These are phyloP conservation scores for Diutina mesorugosa DNA, from an alignment of 1,139 yeast species.

Conservation along the genomic window DNA sequence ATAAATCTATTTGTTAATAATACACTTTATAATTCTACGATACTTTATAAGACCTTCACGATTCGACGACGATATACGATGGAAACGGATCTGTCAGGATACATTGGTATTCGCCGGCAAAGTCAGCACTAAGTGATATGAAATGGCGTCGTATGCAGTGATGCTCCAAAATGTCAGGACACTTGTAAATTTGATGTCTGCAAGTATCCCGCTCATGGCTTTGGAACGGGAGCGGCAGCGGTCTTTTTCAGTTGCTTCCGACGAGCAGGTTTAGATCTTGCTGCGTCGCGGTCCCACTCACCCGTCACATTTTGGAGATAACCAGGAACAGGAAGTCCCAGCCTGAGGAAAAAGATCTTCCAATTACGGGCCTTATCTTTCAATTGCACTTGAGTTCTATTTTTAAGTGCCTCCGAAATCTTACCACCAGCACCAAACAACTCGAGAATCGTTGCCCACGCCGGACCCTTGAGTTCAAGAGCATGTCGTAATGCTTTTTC, in stretches of 20 bases:
- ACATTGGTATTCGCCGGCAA: too few species aligned
- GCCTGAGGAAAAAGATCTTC: conserved; percentile 74
- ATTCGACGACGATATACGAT: too few species aligned
- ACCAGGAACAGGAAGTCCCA: conserved; percentile 60
- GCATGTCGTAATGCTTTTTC: conserved; percentile 80
- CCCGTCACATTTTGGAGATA: conserved; percentile 81
- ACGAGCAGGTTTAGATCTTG: conserved; percentile 12
- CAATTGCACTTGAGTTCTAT: conserved; percentile 79
- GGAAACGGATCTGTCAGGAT: too few species aligned
- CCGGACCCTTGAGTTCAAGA: conserved; percentile 74
- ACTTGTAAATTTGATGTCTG: too few species aligned
- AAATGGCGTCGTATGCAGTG: too few species aligned
- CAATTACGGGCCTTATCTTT: conserved; percentile 94
- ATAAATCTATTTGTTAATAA: too few species aligned
- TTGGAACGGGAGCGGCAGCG: conserved; percentile 29
- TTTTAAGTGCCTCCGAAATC: conserved; percentile 68
- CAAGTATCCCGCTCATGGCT: not conserved
- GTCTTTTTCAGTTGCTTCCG: conserved; percentile 18
- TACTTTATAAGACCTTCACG: too few species aligned
- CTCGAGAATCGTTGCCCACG: conserved; percentile 84
- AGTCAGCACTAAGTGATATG: too few species aligned
- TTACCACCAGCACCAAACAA: conserved; percentile 89
- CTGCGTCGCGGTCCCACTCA: conserved; percentile 49
- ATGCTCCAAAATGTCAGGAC: too few species aligned
- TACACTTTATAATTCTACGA: too few species aligned